Conservation (phyloP, 805 yeast genomes). For the Blastobotrys attinorum region DNA sequence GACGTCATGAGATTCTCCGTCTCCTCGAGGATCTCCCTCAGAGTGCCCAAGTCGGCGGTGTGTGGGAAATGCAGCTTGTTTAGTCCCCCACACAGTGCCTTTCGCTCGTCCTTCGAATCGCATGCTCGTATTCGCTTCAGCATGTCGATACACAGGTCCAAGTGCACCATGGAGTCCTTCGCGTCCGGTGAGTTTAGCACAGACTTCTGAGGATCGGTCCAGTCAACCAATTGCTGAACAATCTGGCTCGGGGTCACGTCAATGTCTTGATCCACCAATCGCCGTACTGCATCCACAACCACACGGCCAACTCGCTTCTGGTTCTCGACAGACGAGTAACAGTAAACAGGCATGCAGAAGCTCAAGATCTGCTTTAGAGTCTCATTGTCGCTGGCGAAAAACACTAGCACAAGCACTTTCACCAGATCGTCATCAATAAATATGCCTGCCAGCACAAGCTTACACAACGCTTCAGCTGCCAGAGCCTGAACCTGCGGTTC, state of each 20-base stretch:
- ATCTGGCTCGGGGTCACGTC: slow-evolving; percentile 43
- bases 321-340: slow-evolving; percentile 65
- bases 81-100: slow-evolving; percentile 44
- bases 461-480: slow-evolving; percentile 82
- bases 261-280: slow-evolving; percentile 39
- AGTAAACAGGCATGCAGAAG: slow-evolving; percentile 82
- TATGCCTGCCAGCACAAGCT: slow-evolving; percentile 69
- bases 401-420: slow-evolving; percentile 57
- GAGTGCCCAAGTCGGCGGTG: slow-evolving; percentile 20
- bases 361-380: slow-evolving; percentile 71
- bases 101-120: slow-evolving; percentile 46
- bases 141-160: slow-evolving; percentile 48
- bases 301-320: slow-evolving; percentile 54
- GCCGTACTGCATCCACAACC: slow-evolving; percentile 23
- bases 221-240: slow-evolving; percentile 63
- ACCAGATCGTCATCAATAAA: slow-evolving; percentile 57
- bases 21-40: slow-evolving; percentile 24
- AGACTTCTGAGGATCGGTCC: slow-evolving; percentile 64
- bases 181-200: slow-evolving; percentile 37
- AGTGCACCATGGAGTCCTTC: slow-evolving; percentile 42
- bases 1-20: slow-evolving; percentile 28
- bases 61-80: slow-evolving; percentile 40
- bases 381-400: slow-evolving; percentile 60
- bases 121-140: slow-evolving; percentile 40
- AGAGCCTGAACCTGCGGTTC: slow-evolving; percentile 64